phyloP scores from a whole-genome alignment of 257 asterid genomes.

The Forsythia viridissima region DNA sequence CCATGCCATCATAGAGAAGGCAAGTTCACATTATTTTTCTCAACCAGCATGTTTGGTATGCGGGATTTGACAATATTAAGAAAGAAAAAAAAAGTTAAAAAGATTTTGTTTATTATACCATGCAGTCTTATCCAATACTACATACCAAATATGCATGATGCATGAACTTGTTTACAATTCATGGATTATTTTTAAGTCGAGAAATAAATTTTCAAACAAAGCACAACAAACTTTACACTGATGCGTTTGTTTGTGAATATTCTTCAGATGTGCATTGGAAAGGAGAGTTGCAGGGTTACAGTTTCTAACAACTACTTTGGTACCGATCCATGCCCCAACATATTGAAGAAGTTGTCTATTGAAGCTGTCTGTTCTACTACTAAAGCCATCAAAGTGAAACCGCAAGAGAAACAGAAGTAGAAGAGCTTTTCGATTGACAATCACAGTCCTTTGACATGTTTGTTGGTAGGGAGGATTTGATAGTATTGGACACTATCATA shows the following conservation, averaged over 20 bases:
- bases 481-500: not conserved
- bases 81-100: not conserved
- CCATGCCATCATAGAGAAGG: slow-evolving; percentile 48
- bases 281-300: slow-evolving; percentile 48
- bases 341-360: slow-evolving; percentile 47
- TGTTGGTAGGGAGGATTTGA: not conserved
- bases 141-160: too few relatives aligned
- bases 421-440: not conserved
- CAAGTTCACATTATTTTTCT: not conserved
- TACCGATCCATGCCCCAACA: slow-evolving; percentile 58
- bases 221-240: not conserved
- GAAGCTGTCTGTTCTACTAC: slow-evolving; percentile 50
- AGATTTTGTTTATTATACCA: not conserved
- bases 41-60: not conserved
- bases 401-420: not conserved
- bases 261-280: slow-evolving; percentile 50
- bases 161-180: not conserved
- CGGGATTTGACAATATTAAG: not conserved
- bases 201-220: not conserved
- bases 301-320: slow-evolving; percentile 51
- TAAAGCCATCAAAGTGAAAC: not conserved
- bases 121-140: not conserved
- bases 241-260: not conserved
- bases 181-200: not conserved
- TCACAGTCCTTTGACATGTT: not conserved